These are phyloP conservation scores for Aspergillus aculeatinus DNA, from an alignment of 2,329 filamentous ascomycete genomes.

Conservation along the genomic window DNA sequence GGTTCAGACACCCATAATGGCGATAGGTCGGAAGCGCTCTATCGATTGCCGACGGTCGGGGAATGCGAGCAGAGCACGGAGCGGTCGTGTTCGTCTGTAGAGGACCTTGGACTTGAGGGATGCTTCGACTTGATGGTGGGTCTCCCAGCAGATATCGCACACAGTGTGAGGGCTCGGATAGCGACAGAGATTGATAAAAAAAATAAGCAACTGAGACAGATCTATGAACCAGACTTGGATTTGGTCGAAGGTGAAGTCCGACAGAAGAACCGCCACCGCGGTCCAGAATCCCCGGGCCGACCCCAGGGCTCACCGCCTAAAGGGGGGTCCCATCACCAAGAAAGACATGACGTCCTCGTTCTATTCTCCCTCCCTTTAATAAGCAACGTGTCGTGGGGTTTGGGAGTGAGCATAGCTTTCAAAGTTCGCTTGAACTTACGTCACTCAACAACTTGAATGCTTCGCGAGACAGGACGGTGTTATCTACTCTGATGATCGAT, in stretches of 20 bases:
- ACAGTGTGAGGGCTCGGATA: neutral
- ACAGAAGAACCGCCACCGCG: neutral
- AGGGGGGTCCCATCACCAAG: neutral
- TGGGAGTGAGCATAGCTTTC: too few relatives aligned
- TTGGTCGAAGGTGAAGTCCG: neutral
- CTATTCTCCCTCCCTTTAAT: neutral
- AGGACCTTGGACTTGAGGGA: too few relatives aligned
- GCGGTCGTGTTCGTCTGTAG: neutral
- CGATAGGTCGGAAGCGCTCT: neutral
- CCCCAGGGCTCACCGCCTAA: neutral
- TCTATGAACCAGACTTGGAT: neutral
- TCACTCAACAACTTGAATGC: too few relatives aligned
- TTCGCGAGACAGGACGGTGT: too few relatives aligned
- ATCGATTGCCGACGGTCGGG: neutral
- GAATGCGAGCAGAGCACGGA: neutral
- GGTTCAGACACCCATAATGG: neutral
- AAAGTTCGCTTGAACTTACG: too few relatives aligned
- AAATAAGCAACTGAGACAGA: neutral
- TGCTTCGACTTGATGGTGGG: neutral
- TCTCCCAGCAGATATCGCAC: neutral
- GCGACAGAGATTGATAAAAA: neutral
- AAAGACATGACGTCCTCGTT: neutral
- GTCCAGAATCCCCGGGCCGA: neutral
- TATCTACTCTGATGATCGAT: neutral
- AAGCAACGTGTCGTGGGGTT: too few relatives aligned